A percentile compares a stretch with the other conserved stretches of the same genome.
These are phyloP conservation scores for Pisolithus marmoratus DNA, from an alignment of 768 basidiomycete species.

Conservation along the genomic window DNA sequence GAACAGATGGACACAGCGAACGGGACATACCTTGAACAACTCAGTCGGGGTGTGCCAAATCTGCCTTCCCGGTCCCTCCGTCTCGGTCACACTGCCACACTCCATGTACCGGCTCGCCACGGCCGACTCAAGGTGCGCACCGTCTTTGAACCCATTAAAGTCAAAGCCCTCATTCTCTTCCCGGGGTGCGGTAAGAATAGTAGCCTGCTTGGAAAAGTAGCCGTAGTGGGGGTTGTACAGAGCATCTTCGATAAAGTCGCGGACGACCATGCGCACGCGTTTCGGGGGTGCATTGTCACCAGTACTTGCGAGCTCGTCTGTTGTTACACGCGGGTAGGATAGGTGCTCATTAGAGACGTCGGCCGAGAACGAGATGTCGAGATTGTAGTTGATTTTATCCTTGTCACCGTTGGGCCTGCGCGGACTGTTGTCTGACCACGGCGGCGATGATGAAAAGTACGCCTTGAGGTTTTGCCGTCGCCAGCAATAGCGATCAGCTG, in stretches of 20 bases:
- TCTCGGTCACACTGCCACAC: slow-evolving; percentile 54
- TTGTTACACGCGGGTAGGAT: slow-evolving; percentile 56
- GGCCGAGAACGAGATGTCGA: slow-evolving; percentile 48
- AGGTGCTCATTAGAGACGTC: slow-evolving; percentile 40
- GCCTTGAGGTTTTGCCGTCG: slow-evolving; percentile 19
- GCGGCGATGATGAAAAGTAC: slow-evolving; percentile 15
- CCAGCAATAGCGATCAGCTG: slow-evolving; percentile 14
- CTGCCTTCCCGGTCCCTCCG: slow-evolving; percentile 74
- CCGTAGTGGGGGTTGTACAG: slow-evolving; percentile 97
- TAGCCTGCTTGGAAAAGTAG: slow-evolving; percentile 91
- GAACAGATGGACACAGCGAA: neutral
- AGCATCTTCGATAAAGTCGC: slow-evolving; percentile 96
- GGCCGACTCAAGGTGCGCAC: slow-evolving; percentile 72
- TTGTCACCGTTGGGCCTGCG: slow-evolving; percentile 9
- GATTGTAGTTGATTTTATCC: slow-evolving; percentile 80
- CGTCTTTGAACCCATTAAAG: slow-evolving; percentile 61
- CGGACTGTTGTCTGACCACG: slow-evolving; percentile 9
- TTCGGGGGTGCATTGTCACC: slow-evolving; percentile 52
- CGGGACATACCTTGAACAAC: slow-evolving; percentile 74
- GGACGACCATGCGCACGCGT: slow-evolving; percentile 86
- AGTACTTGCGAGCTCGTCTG: slow-evolving; percentile 56
- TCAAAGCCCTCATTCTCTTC: slow-evolving; percentile 46
- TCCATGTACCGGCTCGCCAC: slow-evolving; percentile 72
- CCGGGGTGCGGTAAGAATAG: slow-evolving; percentile 68
- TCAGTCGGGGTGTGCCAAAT: slow-evolving; percentile 99